These are phyloP conservation scores for Cyclotella sp. DNA, from an alignment of 108 stramenopile genomes.

Conservation along the genomic window DNA sequence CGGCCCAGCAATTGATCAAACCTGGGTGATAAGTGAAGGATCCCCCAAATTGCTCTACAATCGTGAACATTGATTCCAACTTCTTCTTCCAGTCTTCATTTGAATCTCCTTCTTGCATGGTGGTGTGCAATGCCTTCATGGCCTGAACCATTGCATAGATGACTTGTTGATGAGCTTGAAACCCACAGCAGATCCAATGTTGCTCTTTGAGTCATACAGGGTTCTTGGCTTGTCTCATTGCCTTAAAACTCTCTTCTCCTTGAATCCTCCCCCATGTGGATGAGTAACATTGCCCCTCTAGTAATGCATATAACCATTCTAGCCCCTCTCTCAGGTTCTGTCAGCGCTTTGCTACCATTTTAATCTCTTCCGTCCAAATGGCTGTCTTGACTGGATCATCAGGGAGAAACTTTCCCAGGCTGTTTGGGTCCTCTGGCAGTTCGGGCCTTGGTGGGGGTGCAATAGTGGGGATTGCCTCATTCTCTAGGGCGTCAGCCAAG, in stretches of 20 bases:
- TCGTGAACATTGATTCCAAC: too few relatives aligned
- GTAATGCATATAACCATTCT: background rate
- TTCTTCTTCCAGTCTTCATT: too few relatives aligned
- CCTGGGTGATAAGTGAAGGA: too few relatives aligned
- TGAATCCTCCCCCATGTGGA: background rate
- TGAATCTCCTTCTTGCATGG: too few relatives aligned
- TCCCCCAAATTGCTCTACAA: too few relatives aligned
- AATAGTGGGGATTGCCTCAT: background rate
- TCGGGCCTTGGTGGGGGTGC: background rate
- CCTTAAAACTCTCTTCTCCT: too few relatives aligned
- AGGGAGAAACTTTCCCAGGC: background rate
- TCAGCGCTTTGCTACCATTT: background rate
- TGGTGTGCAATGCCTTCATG: too few relatives aligned
- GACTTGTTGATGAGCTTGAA: too few relatives aligned
- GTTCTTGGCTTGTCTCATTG: too few relatives aligned
- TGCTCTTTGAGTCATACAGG: too few relatives aligned
- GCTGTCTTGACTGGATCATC: background rate
- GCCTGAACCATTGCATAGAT: too few relatives aligned
- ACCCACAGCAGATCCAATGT: too few relatives aligned
- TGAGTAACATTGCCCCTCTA: conserved; percentile 5
- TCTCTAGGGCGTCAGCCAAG: background rate
- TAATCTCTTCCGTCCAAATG: background rate
- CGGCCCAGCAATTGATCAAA: background rate
- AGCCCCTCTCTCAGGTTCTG: background rate
- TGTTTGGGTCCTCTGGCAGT: background rate